Evolutionary conservation across 2,329 filamentous ascomycete genomes (phyloP).

Genomic region (Domatiomyces catenatus): DNA sequence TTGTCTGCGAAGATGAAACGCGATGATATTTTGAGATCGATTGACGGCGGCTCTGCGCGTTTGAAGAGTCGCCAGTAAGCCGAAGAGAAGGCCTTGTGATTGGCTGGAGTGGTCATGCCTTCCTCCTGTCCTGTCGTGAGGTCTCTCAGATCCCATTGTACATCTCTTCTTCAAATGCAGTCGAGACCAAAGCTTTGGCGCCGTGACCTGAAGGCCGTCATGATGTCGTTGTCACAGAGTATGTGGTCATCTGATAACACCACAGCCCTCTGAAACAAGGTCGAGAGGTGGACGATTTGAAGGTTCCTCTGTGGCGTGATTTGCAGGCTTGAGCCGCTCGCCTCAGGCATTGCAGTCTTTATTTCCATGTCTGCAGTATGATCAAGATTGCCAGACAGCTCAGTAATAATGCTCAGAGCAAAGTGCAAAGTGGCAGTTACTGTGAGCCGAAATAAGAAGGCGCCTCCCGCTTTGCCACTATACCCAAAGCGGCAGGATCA

Average conservation of each 20-base stretch:
- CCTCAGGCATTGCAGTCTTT: not conserved
- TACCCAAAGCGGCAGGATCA: not conserved
- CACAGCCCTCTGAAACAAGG: not conserved
- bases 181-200: not conserved
- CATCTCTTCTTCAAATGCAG: not conserved
- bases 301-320: not conserved
- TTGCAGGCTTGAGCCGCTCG: not conserved
- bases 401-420: too few species aligned
- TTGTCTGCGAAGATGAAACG: not conserved
- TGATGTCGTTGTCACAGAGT: not conserved
- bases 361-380: too few species aligned
- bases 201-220: not conserved
- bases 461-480: not conserved
- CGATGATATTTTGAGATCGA: not conserved
- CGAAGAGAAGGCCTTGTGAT: constrained; percentile 4
- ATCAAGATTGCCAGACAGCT: too few species aligned
- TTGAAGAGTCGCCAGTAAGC: constrained; percentile 9
- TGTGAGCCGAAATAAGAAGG: too few species aligned
- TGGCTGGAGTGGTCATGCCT: constrained; percentile 1
- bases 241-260: not conserved
- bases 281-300: not conserved
- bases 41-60: constrained; percentile 9
- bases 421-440: too few species aligned
- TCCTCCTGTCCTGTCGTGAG: constrained; percentile 6
- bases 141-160: not conserved